Conservation (phyloP, 371 early-diverging fungal species). For the Agmasoma carcini region DNA sequence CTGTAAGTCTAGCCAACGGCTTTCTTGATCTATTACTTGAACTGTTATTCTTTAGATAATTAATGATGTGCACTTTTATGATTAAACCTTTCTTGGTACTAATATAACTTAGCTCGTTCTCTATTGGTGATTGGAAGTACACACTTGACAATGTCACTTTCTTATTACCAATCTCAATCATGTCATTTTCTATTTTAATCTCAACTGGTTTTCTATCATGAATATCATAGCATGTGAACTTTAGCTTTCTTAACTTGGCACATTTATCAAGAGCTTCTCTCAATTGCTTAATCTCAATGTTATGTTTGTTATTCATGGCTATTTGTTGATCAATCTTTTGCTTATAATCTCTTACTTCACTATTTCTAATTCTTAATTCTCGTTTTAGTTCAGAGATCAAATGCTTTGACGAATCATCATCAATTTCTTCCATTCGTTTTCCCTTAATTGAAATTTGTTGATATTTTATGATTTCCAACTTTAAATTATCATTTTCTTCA, state of each 20-base stretch:
- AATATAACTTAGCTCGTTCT: slow-evolving; percentile 39
- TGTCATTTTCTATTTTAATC: background rate
- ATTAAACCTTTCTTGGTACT: slow-evolving; percentile 27
- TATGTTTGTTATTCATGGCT: slow-evolving; percentile 12
- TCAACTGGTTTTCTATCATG: slow-evolving; percentile 1
- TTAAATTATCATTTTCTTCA: too few species aligned
- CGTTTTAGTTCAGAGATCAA: slow-evolving; percentile 33
- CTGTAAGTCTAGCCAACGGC: slow-evolving; percentile 29
- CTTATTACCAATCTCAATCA: background rate
- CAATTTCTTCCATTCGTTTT: too few species aligned
- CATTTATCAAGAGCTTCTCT: slow-evolving; percentile 4
- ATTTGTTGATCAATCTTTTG: slow-evolving; percentile 42
- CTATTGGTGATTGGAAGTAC: slow-evolving; percentile 23
- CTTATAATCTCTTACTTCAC: slow-evolving; percentile 42
- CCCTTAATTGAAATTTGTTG: too few species aligned
- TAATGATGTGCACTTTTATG: slow-evolving; percentile 42
- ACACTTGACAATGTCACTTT: background rate
- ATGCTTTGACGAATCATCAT: slow-evolving; percentile 4
- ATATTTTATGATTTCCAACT: too few species aligned
- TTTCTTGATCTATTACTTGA: slow-evolving; percentile 25
- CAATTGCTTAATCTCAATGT: slow-evolving; percentile 32
- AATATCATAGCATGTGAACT: background rate
- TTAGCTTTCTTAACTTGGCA: background rate
- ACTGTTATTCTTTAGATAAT: slow-evolving; percentile 23
- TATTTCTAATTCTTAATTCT: slow-evolving; percentile 28